Evolutionary conservation across 805 yeast species (phyloP).

Genomic region (Teunomyces atbi): DNA sequence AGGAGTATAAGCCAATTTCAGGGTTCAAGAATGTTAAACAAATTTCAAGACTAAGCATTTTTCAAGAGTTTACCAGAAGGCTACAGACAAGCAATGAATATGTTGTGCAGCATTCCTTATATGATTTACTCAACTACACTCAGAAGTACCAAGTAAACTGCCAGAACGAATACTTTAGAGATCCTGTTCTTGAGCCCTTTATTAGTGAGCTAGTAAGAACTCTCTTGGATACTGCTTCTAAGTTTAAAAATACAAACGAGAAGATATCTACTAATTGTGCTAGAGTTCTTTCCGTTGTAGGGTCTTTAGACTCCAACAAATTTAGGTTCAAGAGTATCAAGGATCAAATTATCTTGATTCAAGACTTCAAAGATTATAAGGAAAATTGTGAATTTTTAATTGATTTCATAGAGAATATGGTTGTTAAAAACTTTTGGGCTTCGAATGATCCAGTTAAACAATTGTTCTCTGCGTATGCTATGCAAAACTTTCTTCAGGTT

Average conservation of each 20-base stretch:
- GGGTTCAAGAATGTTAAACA: slow-evolving; percentile 18
- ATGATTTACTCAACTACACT: slow-evolving; percentile 58
- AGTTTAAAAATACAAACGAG: slow-evolving; percentile 47
- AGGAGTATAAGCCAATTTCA: slow-evolving; percentile 16
- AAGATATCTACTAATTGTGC: slow-evolving; percentile 61
- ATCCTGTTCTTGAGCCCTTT: slow-evolving; percentile 23
- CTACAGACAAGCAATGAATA: slow-evolving; percentile 62
- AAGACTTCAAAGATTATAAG: slow-evolving; percentile 57
- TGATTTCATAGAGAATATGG: slow-evolving; percentile 59
- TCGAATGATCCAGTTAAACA: slow-evolving; percentile 86
- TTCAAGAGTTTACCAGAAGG: slow-evolving; percentile 54
- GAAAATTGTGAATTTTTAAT: slow-evolving; percentile 69
- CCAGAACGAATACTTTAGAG: slow-evolving; percentile 42
- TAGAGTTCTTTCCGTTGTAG: slow-evolving; percentile 69
- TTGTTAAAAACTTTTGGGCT: slow-evolving; percentile 88
- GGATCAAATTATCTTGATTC: slow-evolving; percentile 48
- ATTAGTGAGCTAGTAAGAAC: slow-evolving; percentile 51
- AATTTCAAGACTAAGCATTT: slow-evolving; percentile 30
- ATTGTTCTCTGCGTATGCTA: slow-evolving; percentile 77
- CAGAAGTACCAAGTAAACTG: slow-evolving; percentile 49
- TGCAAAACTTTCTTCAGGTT: slow-evolving; percentile 78
- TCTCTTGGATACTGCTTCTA: slow-evolving; percentile 54
- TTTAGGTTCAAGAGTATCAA: slow-evolving; percentile 44
- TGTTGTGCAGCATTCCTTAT: slow-evolving; percentile 70
- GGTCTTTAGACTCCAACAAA: slow-evolving; percentile 67